phyloP scores from a whole-genome alignment of 2,329 filamentous ascomycete species.

The Colletotrichum lentis region DNA sequence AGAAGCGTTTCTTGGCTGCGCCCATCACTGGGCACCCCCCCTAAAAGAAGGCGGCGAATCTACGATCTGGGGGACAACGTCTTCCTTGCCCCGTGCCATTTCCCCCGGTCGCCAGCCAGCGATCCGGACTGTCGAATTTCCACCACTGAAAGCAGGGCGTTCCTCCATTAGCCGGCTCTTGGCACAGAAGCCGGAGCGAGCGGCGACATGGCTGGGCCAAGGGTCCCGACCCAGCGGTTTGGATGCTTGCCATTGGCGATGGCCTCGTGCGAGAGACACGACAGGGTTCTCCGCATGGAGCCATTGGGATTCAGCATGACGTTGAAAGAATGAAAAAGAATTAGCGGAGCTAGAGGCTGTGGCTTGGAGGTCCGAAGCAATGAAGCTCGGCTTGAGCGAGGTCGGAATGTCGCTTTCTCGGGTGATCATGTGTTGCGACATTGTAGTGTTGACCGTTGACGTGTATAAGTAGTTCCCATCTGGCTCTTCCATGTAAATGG shows the following conservation, averaged over 20 bases:
- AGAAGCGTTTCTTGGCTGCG: constrained; percentile 13
- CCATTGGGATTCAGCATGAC: not conserved
- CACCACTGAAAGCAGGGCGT: constrained; percentile 17
- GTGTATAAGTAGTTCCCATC: constrained; percentile 2
- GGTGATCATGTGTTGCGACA: not conserved
- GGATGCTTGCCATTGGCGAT: constrained; percentile 19
- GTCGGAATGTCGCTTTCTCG: too few species aligned
- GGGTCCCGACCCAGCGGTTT: constrained; percentile 9
- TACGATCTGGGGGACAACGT: too few species aligned
- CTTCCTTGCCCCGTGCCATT: not conserved
- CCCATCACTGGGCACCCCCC: not conserved
- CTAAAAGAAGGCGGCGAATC: not conserved
- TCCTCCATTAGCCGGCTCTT: constrained; percentile 20
- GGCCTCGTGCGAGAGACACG: not conserved
- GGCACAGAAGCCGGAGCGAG: not conserved
- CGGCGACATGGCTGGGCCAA: constrained; percentile 10
- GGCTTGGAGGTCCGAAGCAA: not conserved
- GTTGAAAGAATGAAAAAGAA: not conserved
- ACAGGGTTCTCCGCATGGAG: constrained; percentile 33
- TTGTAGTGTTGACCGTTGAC: too few species aligned
- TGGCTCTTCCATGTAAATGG: not conserved
- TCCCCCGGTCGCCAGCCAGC: not conserved
- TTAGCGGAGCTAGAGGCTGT: not conserved
- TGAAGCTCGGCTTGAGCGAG: not conserved
- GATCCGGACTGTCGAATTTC: constrained; percentile 21